Evolutionary conservation across 768 basidiomycete genomes (phyloP), one percentile per base, ranked within the genome.

Genomic region (Lactarius vividus): DNA sequence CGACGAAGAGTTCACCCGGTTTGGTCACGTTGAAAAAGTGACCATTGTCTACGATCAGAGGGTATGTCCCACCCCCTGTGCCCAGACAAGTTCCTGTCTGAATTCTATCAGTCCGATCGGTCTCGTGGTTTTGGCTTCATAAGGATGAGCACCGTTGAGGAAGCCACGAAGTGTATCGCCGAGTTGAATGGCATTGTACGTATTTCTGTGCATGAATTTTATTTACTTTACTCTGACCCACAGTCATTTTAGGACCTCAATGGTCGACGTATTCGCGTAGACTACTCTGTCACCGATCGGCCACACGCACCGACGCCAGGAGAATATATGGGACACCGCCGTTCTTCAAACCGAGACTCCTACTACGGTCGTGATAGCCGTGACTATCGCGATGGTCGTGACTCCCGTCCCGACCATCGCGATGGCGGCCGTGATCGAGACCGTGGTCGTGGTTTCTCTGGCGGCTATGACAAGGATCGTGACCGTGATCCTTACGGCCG

Each of bases 51-150:
- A 97, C 73, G 96, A 98, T 77, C 95, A 96, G 76, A 81, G 94
- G 76, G 96, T 97, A 73, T 75, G 94, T 84, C 39, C 4, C 35
- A 37, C 2, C 6, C 61, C 55, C 8, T 63, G 18, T 62, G 26
- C 61, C 62, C 61, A 18, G 29, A 69, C 66, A 26, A 69, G 59
- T 44, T 20, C n/a, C 52, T 66, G 42, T 53, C 35, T 37, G 35
- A 37, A 10, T 13, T 3, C 35, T 63, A 58, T 54, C 77, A 91
- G 94, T 92, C 93, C 61, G 95, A 96, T 75, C 89, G 96, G 63
- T 98, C 96, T 61, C 91, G 96, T 68, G 97, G 96, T 13, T 99
- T 99, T 70, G 96, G 96, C 52, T 99, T 99, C 75, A 96, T 99
- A 77, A 89, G 88, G 70, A 98, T 99, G 95, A 83, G 84, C 16